Evolutionary conservation across 1,139 yeast genomes (phyloP), one percentile per base, ranked within the genome.

Genomic region (Dujonia santamariae): DNA sequence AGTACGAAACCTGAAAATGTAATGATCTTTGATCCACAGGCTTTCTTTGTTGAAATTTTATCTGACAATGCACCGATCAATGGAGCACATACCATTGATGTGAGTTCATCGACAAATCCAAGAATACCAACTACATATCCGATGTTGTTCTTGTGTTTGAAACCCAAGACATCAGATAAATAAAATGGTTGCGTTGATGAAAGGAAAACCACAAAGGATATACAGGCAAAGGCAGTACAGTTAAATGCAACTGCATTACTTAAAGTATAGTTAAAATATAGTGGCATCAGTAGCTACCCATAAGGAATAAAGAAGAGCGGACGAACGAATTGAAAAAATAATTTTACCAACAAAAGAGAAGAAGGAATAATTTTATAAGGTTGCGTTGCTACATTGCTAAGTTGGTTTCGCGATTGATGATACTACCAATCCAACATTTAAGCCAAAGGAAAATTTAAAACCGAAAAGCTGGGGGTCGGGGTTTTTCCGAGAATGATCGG

Each of bases 111-210:
- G 9, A 70, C 70, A 33, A 80, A 72, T 0, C 86, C 85, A 32
- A 82, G 52, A 3, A 72, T 61, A 0, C 88, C 87, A 13, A 80
- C 72, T 33, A 72, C 65, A 29, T 64, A 61, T 1, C 88, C 88
- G 38, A 78, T 63, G 4, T 58, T 51, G 5, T 64, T 54, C 12
- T 56, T 51, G 7, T 31, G 18, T 14, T 40, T 35, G 23, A 74
- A 56, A 0, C 74, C 74, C 13, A 80, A 56, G 1, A 78, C 73
- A 46, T 78, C 80, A 4, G 76, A 66, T 26, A 82, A 61, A 50
- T 73, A 79, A 50, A 80, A 81, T 3, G 88, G 78, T 57, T 81
- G 88, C 1, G 86, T 75, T 4, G 86, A 71, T 22, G 80, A 67
- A 34, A 81, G 54, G 48, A 81, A 82, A n/a, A 82, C 87, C 30